Base-by-base conservation (phyloP, 306 rosid genomes). In the Lathyrus aphaca region DNA sequence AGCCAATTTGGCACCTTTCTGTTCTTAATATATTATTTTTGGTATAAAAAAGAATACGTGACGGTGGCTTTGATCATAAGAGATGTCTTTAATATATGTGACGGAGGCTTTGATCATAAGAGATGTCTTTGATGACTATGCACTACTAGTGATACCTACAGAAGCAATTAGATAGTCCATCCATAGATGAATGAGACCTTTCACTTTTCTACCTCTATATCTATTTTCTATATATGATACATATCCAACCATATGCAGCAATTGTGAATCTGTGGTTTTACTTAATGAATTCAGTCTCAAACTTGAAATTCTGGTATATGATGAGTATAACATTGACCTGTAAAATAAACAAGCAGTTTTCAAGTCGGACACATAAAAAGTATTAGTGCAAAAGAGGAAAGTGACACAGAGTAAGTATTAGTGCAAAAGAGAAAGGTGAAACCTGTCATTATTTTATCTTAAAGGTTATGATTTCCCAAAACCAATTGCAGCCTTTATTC, bases 381-480 rank as follows among this genome's bases (percentile, higher is more conserved):
- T n/a, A 8, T n/a, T 13, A 56, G 12, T 5, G 39, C 39, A 35
- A 35, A 35, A 35, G 39, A 8, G 39, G 8, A 35, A 6, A 10
- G 39, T 7, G 3, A 7, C 39, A 35, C 10, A 35, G 12, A 39
- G 62, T 9, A 29, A 44, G 16, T 13, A 62, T 16, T 53, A 19
- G 27, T 21, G 35, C 18, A 8, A 40, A 21, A 38, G 45, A 32
- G 72, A 45, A 78, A 42, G 48, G 60, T 35, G 53, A 53, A 42
- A 66, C 48, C 64, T 68, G 16, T 43, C 23, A 50, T 44, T 55
- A 30, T 8, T 43, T 74, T 80, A 80, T 81, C 87, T 75, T 60
- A 65, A 54, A 4, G 53, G 45, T 76, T 72, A 77, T 19, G 58
- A 76, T 82, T 88, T 90, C 75, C 98, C 96, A 77, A 90, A 93